Evolutionary conservation across 2,329 filamentous ascomycete species (phyloP).

Genomic region (Fusarium continuum): DNA sequence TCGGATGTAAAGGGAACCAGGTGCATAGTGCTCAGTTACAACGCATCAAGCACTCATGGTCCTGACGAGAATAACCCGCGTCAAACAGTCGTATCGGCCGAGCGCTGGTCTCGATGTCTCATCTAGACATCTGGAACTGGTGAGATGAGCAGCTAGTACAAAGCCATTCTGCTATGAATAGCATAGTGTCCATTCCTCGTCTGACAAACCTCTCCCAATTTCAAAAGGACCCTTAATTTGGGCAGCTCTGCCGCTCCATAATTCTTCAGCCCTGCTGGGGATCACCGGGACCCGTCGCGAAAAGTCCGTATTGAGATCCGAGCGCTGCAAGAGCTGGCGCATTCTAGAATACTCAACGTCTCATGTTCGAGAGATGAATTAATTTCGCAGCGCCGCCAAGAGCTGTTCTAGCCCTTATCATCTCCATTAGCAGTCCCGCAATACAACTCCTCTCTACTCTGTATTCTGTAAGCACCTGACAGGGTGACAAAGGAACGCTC

Average conservation of each 20-base stretch:
- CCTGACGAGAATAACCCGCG: neutral
- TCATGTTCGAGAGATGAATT: slow-evolving; percentile 6
- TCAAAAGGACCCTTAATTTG: slow-evolving; percentile 15
- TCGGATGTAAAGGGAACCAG: slow-evolving; percentile 14
- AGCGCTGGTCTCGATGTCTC: neutral
- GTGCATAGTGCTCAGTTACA: slow-evolving; percentile 26
- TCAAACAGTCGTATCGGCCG: slow-evolving; percentile 6
- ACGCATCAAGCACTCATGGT: slow-evolving; percentile 7
- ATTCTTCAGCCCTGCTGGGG: slow-evolving; percentile 12
- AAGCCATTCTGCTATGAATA: neutral
- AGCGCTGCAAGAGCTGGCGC: slow-evolving; percentile 11
- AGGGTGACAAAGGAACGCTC: neutral
- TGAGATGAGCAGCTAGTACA: neutral
- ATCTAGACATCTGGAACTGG: neutral
- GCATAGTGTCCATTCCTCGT: slow-evolving; percentile 1
- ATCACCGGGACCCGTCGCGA: neutral
- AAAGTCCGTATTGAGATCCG: slow-evolving; percentile 9
- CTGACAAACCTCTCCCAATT: slow-evolving; percentile 8
- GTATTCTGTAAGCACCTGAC: neutral
- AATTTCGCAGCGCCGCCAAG: slow-evolving; percentile 18
- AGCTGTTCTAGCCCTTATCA: neutral
- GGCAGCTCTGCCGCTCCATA: slow-evolving; percentile 13
- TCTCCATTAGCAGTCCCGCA: neutral
- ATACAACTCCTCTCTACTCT: slow-evolving; percentile 4
- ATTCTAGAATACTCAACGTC: slow-evolving; percentile 29